Base-by-base conservation (phyloP, 2,329 filamentous ascomycete genomes). In the Monosporascus ibericus region DNA sequence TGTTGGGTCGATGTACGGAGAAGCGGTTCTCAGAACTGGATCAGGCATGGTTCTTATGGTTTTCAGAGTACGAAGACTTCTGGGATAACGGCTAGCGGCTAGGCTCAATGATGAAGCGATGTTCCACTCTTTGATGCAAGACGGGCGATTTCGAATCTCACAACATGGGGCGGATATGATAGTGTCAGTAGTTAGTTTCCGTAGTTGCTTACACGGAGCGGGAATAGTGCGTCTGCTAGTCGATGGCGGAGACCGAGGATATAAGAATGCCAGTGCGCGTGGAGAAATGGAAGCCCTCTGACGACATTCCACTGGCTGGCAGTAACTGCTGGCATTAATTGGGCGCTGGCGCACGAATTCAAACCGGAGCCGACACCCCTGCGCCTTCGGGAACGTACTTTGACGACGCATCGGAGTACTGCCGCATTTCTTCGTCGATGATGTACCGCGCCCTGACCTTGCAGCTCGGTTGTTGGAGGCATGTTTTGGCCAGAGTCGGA, bases 1-100 rank as follows among this genome's bases (percentile, higher is more conserved):
- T 48, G 65, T 58, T 30, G 72, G 72, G 64, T 75, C 70, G 50
- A 63, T 61, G 65, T 75, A 75, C 58, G 73, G 73, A 71, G 73
- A 75, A 63, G 68, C 62, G 36, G 69, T 70, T 68, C 73, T 68
- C 42, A 64, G 61, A 55, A 75, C 68, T 65, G 73, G 72, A 63
- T 72, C 69, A 52, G 56, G 51, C 65, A 65, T 66, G 63, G 62
- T 65, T 62, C 58, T 69, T 68, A 66, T 64, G 56, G 55, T 61
- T 63, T 51, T 54, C 22, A 52, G 55, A 42, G 48, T 56, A 27
- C 44, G 60, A 59, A 17, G 38, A 57, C 51, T 48, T 51, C 52
- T 53, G 54, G 56, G 47, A 59, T 46, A 55, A 14, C 20, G 55
- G 51, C 48, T 57, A 50, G 57, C 36, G 44, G 48, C 52, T 53